These are phyloP conservation scores for Phylloporus sp. DNA, from an alignment of 768 basidiomycete species.

Conservation along the genomic window DNA sequence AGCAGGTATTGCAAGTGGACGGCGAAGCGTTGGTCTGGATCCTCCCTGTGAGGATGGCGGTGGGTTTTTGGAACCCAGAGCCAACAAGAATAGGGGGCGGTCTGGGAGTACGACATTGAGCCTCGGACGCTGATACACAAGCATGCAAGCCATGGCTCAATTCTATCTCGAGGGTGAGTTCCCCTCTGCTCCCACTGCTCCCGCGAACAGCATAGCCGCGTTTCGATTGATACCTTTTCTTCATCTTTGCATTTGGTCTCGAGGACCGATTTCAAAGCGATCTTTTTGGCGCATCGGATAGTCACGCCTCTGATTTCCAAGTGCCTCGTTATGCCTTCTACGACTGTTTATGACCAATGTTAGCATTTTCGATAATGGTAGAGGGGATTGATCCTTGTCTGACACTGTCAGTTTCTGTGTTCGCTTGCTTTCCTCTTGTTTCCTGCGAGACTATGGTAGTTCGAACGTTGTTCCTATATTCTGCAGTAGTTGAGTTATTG, in stretches of 20 bases:
- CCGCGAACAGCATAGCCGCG: slow-evolving; percentile 10
- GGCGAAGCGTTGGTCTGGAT: slow-evolving; percentile 38
- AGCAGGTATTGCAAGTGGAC: slow-evolving; percentile 36
- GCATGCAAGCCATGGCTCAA: slow-evolving; percentile 14
- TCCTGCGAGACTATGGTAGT: slow-evolving; percentile 5
- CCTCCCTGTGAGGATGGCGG: slow-evolving; percentile 18
- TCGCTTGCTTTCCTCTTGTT: slow-evolving; percentile 9
- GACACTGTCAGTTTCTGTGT: slow-evolving; percentile 7
- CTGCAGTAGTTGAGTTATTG: slow-evolving; percentile 9
- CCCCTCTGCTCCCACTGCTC: slow-evolving; percentile 10
- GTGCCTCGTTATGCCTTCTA: slow-evolving; percentile 18
- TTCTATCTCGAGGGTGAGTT: slow-evolving; percentile 7
- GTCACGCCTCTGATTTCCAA: slow-evolving; percentile 5
- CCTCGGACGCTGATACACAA: slow-evolving; percentile 17
- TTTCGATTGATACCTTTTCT: slow-evolving; percentile 10
- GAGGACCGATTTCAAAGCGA: slow-evolving; percentile 18
- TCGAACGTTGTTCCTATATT: slow-evolving; percentile 18
- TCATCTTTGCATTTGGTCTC: slow-evolving; percentile 18
- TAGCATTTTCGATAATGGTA: slow-evolving; percentile 20
- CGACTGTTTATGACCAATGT: slow-evolving; percentile 23
- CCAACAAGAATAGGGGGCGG: slow-evolving; percentile 23
- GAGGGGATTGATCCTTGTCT: slow-evolving; percentile 5
- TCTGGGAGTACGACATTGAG: slow-evolving; percentile 25
- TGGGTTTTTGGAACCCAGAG: slow-evolving; percentile 14
- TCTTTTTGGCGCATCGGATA: slow-evolving; percentile 10